phyloP scores from a whole-genome alignment of 805 yeast species.

The Scheffersomyces amazonensis region DNA sequence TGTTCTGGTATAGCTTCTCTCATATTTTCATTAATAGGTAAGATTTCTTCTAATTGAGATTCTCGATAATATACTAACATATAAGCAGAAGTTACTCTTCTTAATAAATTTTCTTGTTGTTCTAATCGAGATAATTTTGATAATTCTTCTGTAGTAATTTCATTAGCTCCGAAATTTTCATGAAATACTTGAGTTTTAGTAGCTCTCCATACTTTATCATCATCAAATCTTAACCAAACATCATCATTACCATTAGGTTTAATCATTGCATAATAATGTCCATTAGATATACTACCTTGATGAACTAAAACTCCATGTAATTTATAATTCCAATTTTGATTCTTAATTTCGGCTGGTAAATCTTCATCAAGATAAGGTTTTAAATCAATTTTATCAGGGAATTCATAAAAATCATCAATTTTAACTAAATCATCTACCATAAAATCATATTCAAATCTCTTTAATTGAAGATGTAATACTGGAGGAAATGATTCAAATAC shows the following conservation, averaged over 20 bases:
- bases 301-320: conserved; percentile 95
- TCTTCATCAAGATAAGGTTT: conserved; percentile 71
- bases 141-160: conserved; percentile 46
- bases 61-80: conserved; percentile 92
- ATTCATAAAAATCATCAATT: conserved; percentile 89
- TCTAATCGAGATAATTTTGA: conserved; percentile 54
- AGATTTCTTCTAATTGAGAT: conserved; percentile 50
- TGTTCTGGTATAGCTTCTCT: conserved; percentile 51
- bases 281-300: conserved; percentile 92
- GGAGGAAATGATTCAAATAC: conserved; percentile 89
- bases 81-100: conserved; percentile 91
- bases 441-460: conserved; percentile 92
- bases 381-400: conserved; percentile 78
- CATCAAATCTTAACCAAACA: conserved; percentile 90
- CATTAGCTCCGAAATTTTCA: conserved; percentile 86
- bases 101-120: conserved; percentile 58
- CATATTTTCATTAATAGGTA: conserved; percentile 57
- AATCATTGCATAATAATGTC: conserved; percentile 94
- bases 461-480: conserved; percentile 87
- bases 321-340: conserved; percentile 71
- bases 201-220: conserved; percentile 88
- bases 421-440: conserved; percentile 84
- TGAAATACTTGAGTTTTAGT: conserved; percentile 83
- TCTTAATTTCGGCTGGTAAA: conserved; percentile 32
- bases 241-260: conserved; percentile 67